Evolutionary conservation across 1,284 basidiomycete species (phyloP).

Genomic region (Exobasidium rhododendri): DNA sequence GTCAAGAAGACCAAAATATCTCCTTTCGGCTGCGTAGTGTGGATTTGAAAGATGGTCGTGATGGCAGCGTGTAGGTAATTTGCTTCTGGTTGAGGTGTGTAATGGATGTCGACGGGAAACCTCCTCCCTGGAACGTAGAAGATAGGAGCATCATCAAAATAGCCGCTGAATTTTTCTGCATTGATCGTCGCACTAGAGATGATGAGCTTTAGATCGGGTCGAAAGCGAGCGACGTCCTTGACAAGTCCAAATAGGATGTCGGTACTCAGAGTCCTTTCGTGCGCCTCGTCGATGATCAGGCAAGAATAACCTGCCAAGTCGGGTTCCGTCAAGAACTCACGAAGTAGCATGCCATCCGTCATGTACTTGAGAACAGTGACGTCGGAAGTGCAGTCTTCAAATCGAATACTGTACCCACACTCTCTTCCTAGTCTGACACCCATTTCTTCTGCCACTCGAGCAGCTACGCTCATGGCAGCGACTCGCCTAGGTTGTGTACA

Average conservation of each 20-base stretch:
- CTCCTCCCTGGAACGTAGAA: conserved; percentile 81
- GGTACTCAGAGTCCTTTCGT: conserved; percentile 52
- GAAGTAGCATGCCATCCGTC: conserved; percentile 55
- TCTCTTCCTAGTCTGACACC: conserved; percentile 92
- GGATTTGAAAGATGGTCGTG: conserved; percentile 97
- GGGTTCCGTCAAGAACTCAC: conserved; percentile 53
- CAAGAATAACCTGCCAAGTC: conserved; percentile 47
- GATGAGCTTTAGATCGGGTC: conserved; percentile 51
- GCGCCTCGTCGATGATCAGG: conserved; percentile 54
- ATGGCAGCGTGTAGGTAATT: conserved; percentile 96
- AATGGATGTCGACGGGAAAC: conserved; percentile 95
- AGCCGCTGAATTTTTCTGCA: conserved; percentile 52
- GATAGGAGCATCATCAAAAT: conserved; percentile 53
- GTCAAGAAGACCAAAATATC: conserved; percentile 97
- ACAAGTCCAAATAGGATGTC: conserved; percentile 53
- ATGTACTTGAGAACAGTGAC: conserved; percentile 55
- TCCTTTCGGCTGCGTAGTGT: conserved; percentile 96
- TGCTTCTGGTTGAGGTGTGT: conserved; percentile 63
- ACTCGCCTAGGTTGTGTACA: conserved; percentile 98
- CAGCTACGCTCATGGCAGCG: conserved; percentile 98
- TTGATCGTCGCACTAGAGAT: conserved; percentile 52
- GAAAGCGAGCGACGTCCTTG: conserved; percentile 52
- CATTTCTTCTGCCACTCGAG: conserved; percentile 98
- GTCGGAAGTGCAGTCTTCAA: conserved; percentile 99
- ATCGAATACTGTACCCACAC: conserved; percentile 92